These are phyloP conservation scores for Arthrobotrys sphaeroides DNA, from an alignment of 2,329 filamentous ascomycete species.

Conservation along the genomic window DNA sequence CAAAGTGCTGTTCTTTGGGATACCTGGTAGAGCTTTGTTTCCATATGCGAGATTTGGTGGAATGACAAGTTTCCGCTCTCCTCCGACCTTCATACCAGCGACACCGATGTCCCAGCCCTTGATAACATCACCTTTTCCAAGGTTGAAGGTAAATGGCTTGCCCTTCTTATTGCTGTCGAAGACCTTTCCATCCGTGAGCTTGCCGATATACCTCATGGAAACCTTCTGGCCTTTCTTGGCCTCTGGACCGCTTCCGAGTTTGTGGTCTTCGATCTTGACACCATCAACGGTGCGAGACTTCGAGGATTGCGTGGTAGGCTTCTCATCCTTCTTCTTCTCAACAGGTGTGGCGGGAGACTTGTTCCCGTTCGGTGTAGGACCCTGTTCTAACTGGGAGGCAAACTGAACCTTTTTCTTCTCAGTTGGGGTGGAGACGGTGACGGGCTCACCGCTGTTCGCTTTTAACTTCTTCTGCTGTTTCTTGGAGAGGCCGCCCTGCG, in stretches of 20 bases:
- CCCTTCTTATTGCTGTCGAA: slow-evolving; percentile 99
- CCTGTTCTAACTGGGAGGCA: slow-evolving; percentile 97
- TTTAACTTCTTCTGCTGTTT: slow-evolving; percentile 98
- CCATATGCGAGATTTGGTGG: slow-evolving; percentile 90
- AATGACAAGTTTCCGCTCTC: slow-evolving; percentile 91
- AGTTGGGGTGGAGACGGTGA: slow-evolving; percentile 70
- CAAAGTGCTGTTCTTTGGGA: slow-evolving; percentile 89
- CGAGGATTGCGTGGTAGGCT: slow-evolving; percentile 61
- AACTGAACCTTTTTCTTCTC: slow-evolving; percentile 96
- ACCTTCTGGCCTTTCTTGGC: slow-evolving; percentile 92
- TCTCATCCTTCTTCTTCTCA: slow-evolving; percentile 61
- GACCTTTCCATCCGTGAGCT: slow-evolving; percentile 91
- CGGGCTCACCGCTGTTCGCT: slow-evolving; percentile 95
- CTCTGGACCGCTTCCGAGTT: slow-evolving; percentile 81
- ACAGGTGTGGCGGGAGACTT: slow-evolving; percentile 56
- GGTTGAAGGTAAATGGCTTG: slow-evolving; percentile 95
- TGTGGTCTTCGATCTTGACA: slow-evolving; percentile 94
- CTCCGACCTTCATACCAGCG: slow-evolving; percentile 88
- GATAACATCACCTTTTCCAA: slow-evolving; percentile 94
- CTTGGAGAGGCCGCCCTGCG: slow-evolving; percentile 80
- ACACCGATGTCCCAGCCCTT: slow-evolving; percentile 98
- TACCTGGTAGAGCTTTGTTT: slow-evolving; percentile 80
- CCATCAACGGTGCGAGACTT: slow-evolving; percentile 72
- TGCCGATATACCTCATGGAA: slow-evolving; percentile 97
- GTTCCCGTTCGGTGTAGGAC: slow-evolving; percentile 78